Percentiles rank a stretch among this genome's conserved stretches.
These are phyloP conservation scores for Zymoseptoria passerinii DNA, from an alignment of 2,329 filamentous ascomycete species.

Conservation along the genomic window DNA sequence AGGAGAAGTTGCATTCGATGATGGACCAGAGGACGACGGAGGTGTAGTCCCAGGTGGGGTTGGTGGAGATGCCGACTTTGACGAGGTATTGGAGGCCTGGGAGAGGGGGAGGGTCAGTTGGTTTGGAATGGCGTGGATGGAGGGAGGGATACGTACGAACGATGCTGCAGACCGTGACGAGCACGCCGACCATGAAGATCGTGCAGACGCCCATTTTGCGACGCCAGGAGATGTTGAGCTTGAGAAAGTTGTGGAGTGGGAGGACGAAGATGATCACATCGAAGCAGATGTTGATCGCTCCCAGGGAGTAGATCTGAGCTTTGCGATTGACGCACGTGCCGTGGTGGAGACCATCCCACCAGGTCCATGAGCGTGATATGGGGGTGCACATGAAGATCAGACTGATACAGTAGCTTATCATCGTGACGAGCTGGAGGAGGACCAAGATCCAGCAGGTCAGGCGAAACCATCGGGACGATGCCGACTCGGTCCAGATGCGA, in stretches of 20 bases:
- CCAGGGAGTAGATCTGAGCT: conserved; percentile 12
- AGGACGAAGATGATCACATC: conserved; percentile 17
- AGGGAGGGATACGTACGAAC: background rate
- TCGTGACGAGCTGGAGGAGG: conserved; percentile 8
- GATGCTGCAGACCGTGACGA: conserved; percentile 15
- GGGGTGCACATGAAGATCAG: conserved; percentile 13
- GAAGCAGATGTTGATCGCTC: conserved; percentile 16
- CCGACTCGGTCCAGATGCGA: conserved; percentile 15
- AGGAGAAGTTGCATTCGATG: conserved; percentile 14
- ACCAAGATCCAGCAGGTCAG: conserved; percentile 12
- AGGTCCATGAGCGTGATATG: conserved; percentile 8
- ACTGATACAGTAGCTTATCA: conserved; percentile 10
- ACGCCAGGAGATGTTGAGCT: conserved; percentile 16
- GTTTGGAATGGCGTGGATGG: background rate
- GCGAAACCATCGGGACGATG: conserved; percentile 14
- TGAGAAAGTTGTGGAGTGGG: conserved; percentile 17
- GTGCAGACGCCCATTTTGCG: conserved; percentile 12
- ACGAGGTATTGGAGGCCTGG: conserved; percentile 15
- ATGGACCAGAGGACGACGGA: conserved; percentile 11
- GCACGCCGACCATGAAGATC: conserved; percentile 15
- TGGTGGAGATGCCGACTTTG: conserved; percentile 11
- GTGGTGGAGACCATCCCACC: conserved; percentile 14
- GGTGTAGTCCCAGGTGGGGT: conserved; percentile 16
- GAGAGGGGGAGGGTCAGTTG: background rate
- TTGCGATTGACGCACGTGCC: conserved; percentile 12